Base-by-base conservation (phyloP, 495 filamentous ascomycete genomes). In the Cercophora sp. region DNA sequence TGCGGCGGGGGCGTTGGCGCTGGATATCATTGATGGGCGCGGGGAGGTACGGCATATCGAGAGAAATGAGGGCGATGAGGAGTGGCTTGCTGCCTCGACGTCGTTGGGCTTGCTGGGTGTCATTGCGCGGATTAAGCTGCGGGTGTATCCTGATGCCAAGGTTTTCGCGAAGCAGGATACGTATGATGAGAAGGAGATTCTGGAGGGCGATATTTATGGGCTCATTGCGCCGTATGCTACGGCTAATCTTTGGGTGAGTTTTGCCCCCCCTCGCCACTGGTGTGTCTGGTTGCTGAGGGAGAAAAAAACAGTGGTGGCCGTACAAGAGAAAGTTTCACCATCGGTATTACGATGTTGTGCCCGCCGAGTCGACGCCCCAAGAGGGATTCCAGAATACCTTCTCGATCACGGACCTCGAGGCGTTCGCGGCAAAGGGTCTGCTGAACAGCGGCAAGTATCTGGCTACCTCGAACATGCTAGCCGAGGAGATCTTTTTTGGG, bases 311-410 rank as follows among this genome's bases (percentile, higher is more conserved):
- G n/a, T 78, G 71, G 71, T 78, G 75, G 75, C 75, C 75, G 0
- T 75, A 73, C 54, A 60, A 69, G 42, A 61, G 58, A 48, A 73
- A 76, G 51, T 76, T 78, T 53, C 75, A 78, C 55, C 70, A 74
- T 54, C 66, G 75, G 22, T 76, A 75, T 55, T 78, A 78, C 62
- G 72, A 78, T 53, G 54, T 65, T 10, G 62, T 78, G 8, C 68
- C 72, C 0, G 55, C 63, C 19, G 69, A 67, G 25, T 59, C 63
- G 1, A 70, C 65, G 45, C 22, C 53, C 34, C 75, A 78, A 48
- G 51, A 76, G 51, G 75, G 72, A 5, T 78, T 76, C 52, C 75
- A 78, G 51, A 75, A 73, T 58, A 78, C 75, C 1, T 78, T 78
- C 54, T 75, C 71, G n/a, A 55, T 76, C 24, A 72, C 73, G 1